phyloP scores from a whole-genome alignment of 2,329 filamentous ascomycete genomes.

The Sporothrix humicola region DNA sequence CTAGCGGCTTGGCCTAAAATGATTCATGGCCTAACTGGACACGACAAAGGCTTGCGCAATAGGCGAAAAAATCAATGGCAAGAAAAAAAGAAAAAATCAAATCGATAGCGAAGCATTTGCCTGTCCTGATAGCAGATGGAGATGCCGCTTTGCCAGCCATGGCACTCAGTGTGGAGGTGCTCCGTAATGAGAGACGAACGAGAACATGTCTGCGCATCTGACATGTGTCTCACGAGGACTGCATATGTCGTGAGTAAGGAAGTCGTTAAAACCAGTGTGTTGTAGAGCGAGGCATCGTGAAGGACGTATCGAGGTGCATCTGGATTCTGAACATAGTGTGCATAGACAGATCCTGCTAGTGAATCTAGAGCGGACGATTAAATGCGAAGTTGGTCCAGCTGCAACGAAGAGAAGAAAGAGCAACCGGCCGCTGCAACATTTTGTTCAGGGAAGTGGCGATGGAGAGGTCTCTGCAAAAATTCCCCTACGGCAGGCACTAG shows the following conservation, averaged over 20 bases:
- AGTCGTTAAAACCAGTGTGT: too few relatives aligned
- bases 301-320: too few relatives aligned
- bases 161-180: constrained; percentile 11
- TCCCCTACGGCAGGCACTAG: constrained; percentile 10
- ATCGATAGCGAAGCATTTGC: constrained; percentile 10
- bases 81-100: not conserved
- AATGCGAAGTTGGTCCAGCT: not conserved
- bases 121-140: constrained; percentile 4
- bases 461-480: constrained; percentile 18
- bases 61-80: not conserved
- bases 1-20: constrained; percentile 22
- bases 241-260: not conserved
- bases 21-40: constrained; percentile 5
- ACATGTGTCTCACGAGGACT: not conserved
- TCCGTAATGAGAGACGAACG: not conserved
- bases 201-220: too few relatives aligned
- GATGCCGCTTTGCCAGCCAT: constrained; percentile 16
- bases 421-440: not conserved
- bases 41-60: not conserved
- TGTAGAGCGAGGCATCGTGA: too few relatives aligned
- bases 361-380: not conserved
- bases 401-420: not conserved
- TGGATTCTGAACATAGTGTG: too few relatives aligned
- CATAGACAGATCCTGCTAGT: too few relatives aligned
- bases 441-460: constrained; percentile 16